phyloP scores from a whole-genome alignment of 345 rosid genomes.

The Rhizophora apiculata region DNA sequence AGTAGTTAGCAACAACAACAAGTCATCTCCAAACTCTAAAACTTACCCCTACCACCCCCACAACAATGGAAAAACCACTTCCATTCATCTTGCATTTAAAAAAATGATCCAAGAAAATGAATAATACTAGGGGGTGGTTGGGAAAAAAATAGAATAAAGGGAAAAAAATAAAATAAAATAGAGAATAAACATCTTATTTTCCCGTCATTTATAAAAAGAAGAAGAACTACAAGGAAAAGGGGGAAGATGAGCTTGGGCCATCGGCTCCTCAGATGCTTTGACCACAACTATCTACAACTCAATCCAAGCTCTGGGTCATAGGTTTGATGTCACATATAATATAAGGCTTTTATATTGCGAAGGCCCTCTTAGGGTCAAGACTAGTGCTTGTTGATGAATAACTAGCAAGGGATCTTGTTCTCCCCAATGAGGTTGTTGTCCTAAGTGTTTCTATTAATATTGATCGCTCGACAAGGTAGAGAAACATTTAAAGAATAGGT shows the following conservation, averaged over 20 bases:
- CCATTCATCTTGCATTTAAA: not conserved
- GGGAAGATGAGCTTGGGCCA: slow-evolving; percentile 27
- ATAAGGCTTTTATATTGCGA: slow-evolving; percentile 75
- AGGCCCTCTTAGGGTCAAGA: slow-evolving; percentile 79
- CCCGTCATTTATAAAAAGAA: slow-evolving; percentile 18
- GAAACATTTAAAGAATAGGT: slow-evolving; percentile 38
- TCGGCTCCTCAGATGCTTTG: slow-evolving; percentile 45
- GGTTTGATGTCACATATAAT: slow-evolving; percentile 56
- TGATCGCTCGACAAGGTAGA: slow-evolving; percentile 41
- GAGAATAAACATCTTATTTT: not conserved
- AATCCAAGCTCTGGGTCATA: slow-evolving; percentile 78
- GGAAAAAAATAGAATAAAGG: not conserved
- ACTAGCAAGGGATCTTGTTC: slow-evolving; percentile 47
- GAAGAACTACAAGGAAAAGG: slow-evolving; percentile 13
- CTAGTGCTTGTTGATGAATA: slow-evolving; percentile 60
- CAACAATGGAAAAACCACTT: too few relatives aligned
- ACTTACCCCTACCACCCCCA: too few relatives aligned
- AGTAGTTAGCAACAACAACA: too few relatives aligned
- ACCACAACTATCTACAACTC: slow-evolving; percentile 61
- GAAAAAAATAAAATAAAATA: too few relatives aligned
- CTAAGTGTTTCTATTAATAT: slow-evolving; percentile 54
- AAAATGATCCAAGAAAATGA: not conserved
- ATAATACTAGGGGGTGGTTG: not conserved
- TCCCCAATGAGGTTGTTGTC: slow-evolving; percentile 38
- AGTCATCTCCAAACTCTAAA: too few relatives aligned